Conservation (phyloP, 2,329 filamentous ascomycete genomes). For the Curvularia sp. region DNA sequence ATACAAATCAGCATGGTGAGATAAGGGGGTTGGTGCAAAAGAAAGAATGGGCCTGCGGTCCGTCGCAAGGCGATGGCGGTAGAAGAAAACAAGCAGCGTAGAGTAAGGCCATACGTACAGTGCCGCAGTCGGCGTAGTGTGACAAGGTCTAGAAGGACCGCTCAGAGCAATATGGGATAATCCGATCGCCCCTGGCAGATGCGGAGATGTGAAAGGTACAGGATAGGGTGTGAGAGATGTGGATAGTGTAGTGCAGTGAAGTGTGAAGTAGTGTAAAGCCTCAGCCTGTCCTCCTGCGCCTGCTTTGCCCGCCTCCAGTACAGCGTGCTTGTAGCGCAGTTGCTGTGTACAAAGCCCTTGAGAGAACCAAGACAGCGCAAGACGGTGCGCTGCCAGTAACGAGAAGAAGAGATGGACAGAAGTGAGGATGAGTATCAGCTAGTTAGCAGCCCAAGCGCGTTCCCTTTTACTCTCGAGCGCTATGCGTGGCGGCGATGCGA, state of each 20-base stretch:
- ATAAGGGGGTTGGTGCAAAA: slow-evolving; percentile 24
- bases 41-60: slow-evolving; percentile 22
- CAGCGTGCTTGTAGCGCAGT: slow-evolving; percentile 33
- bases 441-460: slow-evolving; percentile 27
- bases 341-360: slow-evolving; percentile 38
- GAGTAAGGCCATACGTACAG: slow-evolving; percentile 52
- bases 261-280: slow-evolving; percentile 29
- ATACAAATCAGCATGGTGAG: slow-evolving; percentile 48
- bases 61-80: slow-evolving; percentile 19
- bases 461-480: slow-evolving; percentile 20
- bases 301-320: slow-evolving; percentile 35
- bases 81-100: slow-evolving; percentile 33
- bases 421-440: slow-evolving; percentile 15
- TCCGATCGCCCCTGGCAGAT: slow-evolving; percentile 54
- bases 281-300: slow-evolving; percentile 38
- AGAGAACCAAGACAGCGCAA: slow-evolving; percentile 32
- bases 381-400: slow-evolving; percentile 33
- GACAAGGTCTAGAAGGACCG: slow-evolving; percentile 45
- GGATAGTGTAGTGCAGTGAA: slow-evolving; percentile 33
- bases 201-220: slow-evolving; percentile 49
- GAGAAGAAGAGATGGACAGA: slow-evolving; percentile 29
- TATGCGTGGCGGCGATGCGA: slow-evolving; percentile 9
- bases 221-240: slow-evolving; percentile 39
- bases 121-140: slow-evolving; percentile 43
- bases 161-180: slow-evolving; percentile 41